These are phyloP conservation scores for Colletotrichum sp. DNA, from an alignment of 2,329 filamentous ascomycete species.

Conservation along the genomic window DNA sequence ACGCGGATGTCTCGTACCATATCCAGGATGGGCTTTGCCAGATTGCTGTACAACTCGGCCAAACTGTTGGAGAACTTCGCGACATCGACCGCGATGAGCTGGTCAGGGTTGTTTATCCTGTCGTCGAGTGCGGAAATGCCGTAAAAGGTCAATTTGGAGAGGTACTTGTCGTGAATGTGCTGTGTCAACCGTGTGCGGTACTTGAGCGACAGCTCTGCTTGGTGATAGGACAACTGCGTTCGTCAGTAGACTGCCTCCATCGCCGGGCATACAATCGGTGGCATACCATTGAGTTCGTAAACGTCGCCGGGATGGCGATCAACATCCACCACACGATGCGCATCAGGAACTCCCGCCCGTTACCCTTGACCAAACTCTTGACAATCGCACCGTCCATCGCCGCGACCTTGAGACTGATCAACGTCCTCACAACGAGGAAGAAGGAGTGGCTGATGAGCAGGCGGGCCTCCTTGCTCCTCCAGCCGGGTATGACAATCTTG, in stretches of 20 bases:
- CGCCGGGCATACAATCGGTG: rapidly evolving
- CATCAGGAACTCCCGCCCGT: conserved; percentile 86
- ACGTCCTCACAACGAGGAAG: conserved; percentile 86
- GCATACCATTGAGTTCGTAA: conserved; percentile 96
- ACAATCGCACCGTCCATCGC: conserved; percentile 95
- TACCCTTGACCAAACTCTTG: conserved; percentile 89
- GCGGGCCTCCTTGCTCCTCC: conserved; percentile 85
- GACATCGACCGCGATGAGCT: conserved; percentile 95
- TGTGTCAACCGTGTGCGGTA: conserved; percentile 95
- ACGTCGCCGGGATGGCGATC: conserved; percentile 93
- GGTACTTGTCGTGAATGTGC: conserved; percentile 92
- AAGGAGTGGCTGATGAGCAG: conserved; percentile 90
- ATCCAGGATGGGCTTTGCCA: conserved; percentile 92
- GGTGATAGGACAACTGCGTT: conserved; percentile 88
- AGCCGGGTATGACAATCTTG: conserved; percentile 88
- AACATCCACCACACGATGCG: conserved; percentile 98
- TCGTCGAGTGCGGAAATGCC: conserved; percentile 94
- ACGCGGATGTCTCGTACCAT: conserved; percentile 62
- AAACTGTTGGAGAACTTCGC: conserved; percentile 95
- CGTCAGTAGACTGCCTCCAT: background rate
- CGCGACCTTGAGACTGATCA: conserved; percentile 95
- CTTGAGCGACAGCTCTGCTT: conserved; percentile 90
- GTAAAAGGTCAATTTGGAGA: conserved; percentile 98
- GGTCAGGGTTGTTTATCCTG: conserved; percentile 97
- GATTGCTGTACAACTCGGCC: conserved; percentile 93